phyloP scores from a whole-genome alignment of 1,139 yeast genomes.

The Petasospora rhodanensis region DNA sequence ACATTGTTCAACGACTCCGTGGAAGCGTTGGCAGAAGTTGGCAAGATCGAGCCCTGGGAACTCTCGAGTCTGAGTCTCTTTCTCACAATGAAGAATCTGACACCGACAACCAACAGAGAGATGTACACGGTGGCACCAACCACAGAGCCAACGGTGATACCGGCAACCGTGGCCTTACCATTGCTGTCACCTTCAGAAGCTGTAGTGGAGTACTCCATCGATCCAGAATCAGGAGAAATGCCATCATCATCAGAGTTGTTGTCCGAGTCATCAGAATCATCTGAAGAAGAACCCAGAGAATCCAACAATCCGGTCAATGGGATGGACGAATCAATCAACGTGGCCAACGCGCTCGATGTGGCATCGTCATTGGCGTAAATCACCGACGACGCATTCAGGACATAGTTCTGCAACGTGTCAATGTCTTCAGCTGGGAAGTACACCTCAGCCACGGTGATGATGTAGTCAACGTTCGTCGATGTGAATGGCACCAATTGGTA shows the following conservation, averaged over 20 bases:
- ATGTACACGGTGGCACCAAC: slow-evolving; percentile 59
- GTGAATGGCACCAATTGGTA: slow-evolving; percentile 62
- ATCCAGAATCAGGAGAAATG: slow-evolving; percentile 25
- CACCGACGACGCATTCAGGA: slow-evolving; percentile 41
- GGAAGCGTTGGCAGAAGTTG: slow-evolving; percentile 25
- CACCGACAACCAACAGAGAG: slow-evolving; percentile 41
- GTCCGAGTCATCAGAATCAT: slow-evolving; percentile 8
- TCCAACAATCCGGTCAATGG: slow-evolving; percentile 52
- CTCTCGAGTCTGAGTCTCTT: slow-evolving; percentile 23
- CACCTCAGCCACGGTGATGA: slow-evolving; percentile 74
- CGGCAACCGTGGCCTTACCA: slow-evolving; percentile 19
- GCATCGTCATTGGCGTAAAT: slow-evolving; percentile 48
- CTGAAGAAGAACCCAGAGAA: slow-evolving; percentile 18
- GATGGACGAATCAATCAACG: slow-evolving; percentile 57
- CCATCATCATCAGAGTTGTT: slow-evolving; percentile 9
- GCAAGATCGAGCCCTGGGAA: slow-evolving; percentile 18
- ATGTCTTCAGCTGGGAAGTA: slow-evolving; percentile 57
- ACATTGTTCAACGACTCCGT: slow-evolving; percentile 26
- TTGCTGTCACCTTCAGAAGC: slow-evolving; percentile 1
- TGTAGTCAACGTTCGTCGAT: slow-evolving; percentile 43
- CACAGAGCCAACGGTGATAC: slow-evolving; percentile 51
- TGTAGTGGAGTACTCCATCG: slow-evolving; percentile 29
- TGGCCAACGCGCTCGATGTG: slow-evolving; percentile 45
- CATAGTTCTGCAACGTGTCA: slow-evolving; percentile 38
- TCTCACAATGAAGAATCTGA: slow-evolving; percentile 35